Conservation (phyloP, 306 rosid species). For the Cicer chorassanicum region DNA sequence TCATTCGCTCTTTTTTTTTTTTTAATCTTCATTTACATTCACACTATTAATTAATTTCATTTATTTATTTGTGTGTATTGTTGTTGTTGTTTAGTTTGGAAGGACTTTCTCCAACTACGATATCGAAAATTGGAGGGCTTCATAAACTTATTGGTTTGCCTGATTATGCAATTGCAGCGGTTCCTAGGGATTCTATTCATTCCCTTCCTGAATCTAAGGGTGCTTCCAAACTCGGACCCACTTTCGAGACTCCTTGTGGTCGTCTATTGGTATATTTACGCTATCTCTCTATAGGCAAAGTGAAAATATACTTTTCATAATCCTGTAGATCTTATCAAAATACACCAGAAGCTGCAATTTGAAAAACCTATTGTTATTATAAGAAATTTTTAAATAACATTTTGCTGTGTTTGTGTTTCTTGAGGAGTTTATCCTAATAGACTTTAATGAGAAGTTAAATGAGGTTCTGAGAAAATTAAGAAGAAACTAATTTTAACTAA, state of each 20-base stretch:
- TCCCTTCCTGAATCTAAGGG: constrained; percentile 73
- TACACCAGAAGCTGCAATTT: not conserved
- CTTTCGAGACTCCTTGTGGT: constrained; percentile 90
- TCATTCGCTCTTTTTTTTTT: not conserved
- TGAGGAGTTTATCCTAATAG: too few relatives aligned
- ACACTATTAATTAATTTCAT: not conserved
- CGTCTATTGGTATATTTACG: constrained; percentile 67
- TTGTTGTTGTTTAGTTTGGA: constrained; percentile 61
- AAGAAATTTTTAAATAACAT: too few relatives aligned
- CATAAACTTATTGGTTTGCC: constrained; percentile 68
- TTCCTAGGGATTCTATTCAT: constrained; percentile 75
- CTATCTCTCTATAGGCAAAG: not conserved
- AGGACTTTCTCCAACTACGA: constrained; percentile 68
- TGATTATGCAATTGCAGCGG: constrained; percentile 66
- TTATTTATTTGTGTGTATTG: not conserved
- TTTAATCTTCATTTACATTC: not conserved
- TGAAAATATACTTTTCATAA: not conserved
- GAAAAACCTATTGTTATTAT: not conserved
- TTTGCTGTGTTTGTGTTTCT: too few relatives aligned
- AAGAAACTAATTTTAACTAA: too few relatives aligned
- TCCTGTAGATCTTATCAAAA: not conserved
- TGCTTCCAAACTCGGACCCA: constrained; percentile 68
- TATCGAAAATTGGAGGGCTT: constrained; percentile 81
- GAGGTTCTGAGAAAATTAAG: not conserved
- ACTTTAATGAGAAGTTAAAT: too few relatives aligned